A percentile compares a stretch with the other conserved stretches of the same genome.
Conservation (phyloP, 1,284 basidiomycete species). For the Malassezia vespertilionis region DNA sequence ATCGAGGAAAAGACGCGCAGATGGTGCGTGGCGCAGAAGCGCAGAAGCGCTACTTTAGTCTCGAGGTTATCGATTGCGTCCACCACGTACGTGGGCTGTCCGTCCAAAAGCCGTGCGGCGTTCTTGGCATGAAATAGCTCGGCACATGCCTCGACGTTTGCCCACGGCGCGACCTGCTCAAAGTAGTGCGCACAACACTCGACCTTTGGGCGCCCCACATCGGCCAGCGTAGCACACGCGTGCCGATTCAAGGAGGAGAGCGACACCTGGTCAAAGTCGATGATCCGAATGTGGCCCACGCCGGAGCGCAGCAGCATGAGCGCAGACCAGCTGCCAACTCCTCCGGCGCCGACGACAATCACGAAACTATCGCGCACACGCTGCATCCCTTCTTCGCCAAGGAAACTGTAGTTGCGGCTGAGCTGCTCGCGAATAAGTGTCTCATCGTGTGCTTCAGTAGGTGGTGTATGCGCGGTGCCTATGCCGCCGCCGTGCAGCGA, state of each 20-base stretch:
- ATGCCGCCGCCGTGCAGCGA: neutral
- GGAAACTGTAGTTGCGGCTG: constrained; percentile 85
- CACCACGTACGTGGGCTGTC: constrained; percentile 37
- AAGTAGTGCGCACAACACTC: constrained; percentile 63
- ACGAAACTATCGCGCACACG: constrained; percentile 67
- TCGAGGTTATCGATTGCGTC: constrained; percentile 81
- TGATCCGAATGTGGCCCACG: constrained; percentile 35
- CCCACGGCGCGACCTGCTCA: constrained; percentile 60
- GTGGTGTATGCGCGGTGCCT: neutral
- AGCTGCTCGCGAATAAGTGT: constrained; percentile 56
- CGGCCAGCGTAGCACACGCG: constrained; percentile 75
- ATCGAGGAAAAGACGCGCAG: constrained; percentile 68
- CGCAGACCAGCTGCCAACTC: constrained; percentile 89
- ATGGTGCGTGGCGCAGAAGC: constrained; percentile 34
- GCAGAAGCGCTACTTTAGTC: constrained; percentile 58
- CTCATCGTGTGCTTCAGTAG: constrained; percentile 34
- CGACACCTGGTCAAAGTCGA: constrained; percentile 50
- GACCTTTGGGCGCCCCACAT: constrained; percentile 93
- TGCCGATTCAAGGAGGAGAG: constrained; percentile 57
- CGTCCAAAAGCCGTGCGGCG: constrained; percentile 23
- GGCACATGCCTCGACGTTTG: constrained; percentile 52
- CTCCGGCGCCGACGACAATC: constrained; percentile 84
- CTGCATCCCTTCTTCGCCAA: constrained; percentile 78
- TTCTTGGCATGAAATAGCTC: constrained; percentile 35
- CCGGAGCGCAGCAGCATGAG: constrained; percentile 58